Conservation (phyloP, 176 grass and related monocot species). For the Triticum monococcum region DNA sequence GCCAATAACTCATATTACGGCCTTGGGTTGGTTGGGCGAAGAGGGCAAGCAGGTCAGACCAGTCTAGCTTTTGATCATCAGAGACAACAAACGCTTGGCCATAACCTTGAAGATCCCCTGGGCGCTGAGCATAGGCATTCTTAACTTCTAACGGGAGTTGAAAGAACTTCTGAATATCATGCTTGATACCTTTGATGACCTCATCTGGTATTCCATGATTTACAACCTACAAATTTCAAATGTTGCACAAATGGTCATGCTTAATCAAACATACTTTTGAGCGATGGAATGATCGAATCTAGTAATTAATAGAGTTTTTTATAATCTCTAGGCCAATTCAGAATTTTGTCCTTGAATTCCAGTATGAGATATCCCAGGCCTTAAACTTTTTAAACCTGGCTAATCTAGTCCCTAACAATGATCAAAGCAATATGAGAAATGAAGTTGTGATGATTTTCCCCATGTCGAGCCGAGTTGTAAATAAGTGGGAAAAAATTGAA, state of each 20-base stretch:
- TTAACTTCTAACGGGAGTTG: slow-evolving; percentile 79
- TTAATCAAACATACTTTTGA: no score
- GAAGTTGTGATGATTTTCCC: no score
- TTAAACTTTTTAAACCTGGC: no score
- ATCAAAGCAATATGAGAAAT: no score
- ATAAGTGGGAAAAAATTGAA: no score
- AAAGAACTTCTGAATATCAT: slow-evolving; percentile 58
- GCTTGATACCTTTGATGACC: slow-evolving; percentile 59
- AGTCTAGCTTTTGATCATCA: slow-evolving; percentile 84
- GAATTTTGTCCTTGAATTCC: no score
- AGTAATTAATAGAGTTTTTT: no score
- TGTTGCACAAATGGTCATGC: neutral
- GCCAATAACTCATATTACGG: slow-evolving; percentile 43
- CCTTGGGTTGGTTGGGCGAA: slow-evolving; percentile 46
- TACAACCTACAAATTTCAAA: slow-evolving; percentile 42
- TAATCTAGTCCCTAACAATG: no score
- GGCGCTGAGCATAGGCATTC: slow-evolving; percentile 68
- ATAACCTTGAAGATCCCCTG: slow-evolving; percentile 70
- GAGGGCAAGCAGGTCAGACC: slow-evolving; percentile 83
- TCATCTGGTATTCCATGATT: slow-evolving; percentile 64
- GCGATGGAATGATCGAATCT: no score
- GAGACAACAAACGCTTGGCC: slow-evolving; percentile 86
- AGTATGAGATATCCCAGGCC: no score
- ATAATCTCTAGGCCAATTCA: no score
- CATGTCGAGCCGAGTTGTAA: no score